Conservation (phyloP, 768 basidiomycete species). For the Melanogaster broomeanus region DNA sequence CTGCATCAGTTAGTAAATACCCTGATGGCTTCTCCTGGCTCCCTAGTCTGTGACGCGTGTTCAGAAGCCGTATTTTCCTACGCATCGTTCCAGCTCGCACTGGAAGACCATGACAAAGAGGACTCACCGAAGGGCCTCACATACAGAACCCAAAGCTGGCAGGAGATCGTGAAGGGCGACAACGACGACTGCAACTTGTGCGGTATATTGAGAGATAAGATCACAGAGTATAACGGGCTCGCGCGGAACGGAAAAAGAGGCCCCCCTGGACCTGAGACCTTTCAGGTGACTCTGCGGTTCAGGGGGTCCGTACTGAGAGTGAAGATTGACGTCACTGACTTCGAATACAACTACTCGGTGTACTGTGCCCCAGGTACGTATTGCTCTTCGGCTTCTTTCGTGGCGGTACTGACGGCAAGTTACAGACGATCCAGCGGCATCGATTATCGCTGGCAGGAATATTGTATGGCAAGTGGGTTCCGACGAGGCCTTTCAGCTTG, state of each 20-base stretch:
- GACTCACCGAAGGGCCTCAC: neutral
- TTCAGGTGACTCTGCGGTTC: conserved; percentile 1
- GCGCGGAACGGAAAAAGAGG: neutral
- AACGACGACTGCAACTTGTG: conserved; percentile 1
- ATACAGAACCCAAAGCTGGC: conserved; percentile 4
- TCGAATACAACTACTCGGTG: neutral
- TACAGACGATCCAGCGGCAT: neutral
- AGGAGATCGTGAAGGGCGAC: conserved; percentile 1
- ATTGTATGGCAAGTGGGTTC: conserved; percentile 1
- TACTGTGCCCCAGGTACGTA: neutral
- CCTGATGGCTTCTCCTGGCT: too few species aligned
- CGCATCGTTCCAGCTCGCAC: conserved; percentile 1
- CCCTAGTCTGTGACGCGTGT: neutral
- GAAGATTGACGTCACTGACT: neutral
- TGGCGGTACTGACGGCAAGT: neutral
- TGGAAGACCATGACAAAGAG: neutral
- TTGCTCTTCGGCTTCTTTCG: too few species aligned
- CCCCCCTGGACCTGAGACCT: neutral
- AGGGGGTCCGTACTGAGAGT: neutral
- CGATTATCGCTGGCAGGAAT: neutral
- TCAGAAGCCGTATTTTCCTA: neutral
- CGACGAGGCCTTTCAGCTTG: neutral
- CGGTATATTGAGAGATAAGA: neutral
- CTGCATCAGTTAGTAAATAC: too few species aligned
- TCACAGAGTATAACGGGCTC: neutral